Conservation (phyloP, 306 rosid species). For the Trifolium pratense region DNA sequence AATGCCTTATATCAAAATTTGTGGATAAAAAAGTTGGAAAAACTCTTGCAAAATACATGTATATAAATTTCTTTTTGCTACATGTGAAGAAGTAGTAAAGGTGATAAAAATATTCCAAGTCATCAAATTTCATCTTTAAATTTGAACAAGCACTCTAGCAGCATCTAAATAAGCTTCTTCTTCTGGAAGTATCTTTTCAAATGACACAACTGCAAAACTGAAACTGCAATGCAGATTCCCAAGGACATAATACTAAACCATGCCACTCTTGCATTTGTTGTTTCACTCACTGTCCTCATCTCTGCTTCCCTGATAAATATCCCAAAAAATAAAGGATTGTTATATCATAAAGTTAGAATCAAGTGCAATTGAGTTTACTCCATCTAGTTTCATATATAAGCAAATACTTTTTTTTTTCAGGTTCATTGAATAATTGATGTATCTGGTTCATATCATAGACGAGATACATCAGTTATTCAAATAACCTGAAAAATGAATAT, state of each 20-base stretch:
- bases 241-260: slow-evolving; percentile 78
- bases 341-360: slow-evolving; percentile 24
- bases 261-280: slow-evolving; percentile 73
- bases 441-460: too few species aligned
- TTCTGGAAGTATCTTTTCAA: slow-evolving; percentile 82
- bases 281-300: slow-evolving; percentile 78
- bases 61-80: neutral
- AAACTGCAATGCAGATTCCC: slow-evolving; percentile 76
- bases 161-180: slow-evolving; percentile 82
- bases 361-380: neutral
- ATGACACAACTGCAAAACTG: slow-evolving; percentile 77
- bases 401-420: too few species aligned
- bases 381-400: too few species aligned
- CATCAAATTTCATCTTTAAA: slow-evolving; percentile 18
- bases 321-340: neutral
- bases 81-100: slow-evolving; percentile 35
- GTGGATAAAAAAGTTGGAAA: slow-evolving; percentile 23
- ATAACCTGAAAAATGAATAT: too few species aligned
- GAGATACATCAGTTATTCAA: too few species aligned
- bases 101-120: neutral
- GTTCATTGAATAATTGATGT: too few species aligned
- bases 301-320: slow-evolving; percentile 69
- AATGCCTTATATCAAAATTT: neutral
- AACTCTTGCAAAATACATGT: neutral
- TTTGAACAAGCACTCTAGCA: slow-evolving; percentile 19